These are phyloP conservation scores for Globisporangium abappressorium DNA, from an alignment of 352 stramenopile species.

Conservation along the genomic window DNA sequence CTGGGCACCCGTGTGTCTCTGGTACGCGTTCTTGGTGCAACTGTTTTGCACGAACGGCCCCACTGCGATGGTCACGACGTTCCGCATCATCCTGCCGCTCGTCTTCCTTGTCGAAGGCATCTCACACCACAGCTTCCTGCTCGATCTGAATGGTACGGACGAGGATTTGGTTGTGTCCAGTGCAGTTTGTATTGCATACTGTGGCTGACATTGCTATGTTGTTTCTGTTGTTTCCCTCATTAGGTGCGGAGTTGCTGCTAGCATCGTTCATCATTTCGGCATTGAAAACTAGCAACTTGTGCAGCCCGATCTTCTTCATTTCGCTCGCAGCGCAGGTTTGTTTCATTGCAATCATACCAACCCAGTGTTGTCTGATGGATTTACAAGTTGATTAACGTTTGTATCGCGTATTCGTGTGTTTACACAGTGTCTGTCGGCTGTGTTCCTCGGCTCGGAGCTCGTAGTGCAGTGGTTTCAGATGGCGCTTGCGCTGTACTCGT, in stretches of 20 bases:
- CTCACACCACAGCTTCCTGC: slow-evolving; percentile 85
- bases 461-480: slow-evolving; percentile 85
- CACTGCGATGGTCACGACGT: slow-evolving; percentile 84
- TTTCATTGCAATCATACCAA: background rate
- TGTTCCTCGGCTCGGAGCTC: slow-evolving; percentile 80
- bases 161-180: background rate
- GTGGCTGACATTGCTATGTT: slow-evolving; percentile 2
- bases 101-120: slow-evolving; percentile 87
- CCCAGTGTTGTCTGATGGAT: background rate
- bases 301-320: slow-evolving; percentile 80
- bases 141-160: slow-evolving; percentile 81
- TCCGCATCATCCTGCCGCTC: slow-evolving; percentile 79
- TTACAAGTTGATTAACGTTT: background rate
- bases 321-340: slow-evolving; percentile 74
- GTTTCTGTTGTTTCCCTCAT: background rate
- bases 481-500: slow-evolving; percentile 76
- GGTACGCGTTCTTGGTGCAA: slow-evolving; percentile 89
- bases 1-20: slow-evolving; percentile 86
- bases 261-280: slow-evolving; percentile 85
- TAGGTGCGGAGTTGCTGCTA: slow-evolving; percentile 78
- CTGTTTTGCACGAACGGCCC: slow-evolving; percentile 82
- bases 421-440: slow-evolving; percentile 65
- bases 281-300: slow-evolving; percentile 84
- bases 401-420: background rate
- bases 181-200: too few species aligned